phyloP scores from a whole-genome alignment of 768 basidiomycete genomes.

The Serendipita sp. region DNA sequence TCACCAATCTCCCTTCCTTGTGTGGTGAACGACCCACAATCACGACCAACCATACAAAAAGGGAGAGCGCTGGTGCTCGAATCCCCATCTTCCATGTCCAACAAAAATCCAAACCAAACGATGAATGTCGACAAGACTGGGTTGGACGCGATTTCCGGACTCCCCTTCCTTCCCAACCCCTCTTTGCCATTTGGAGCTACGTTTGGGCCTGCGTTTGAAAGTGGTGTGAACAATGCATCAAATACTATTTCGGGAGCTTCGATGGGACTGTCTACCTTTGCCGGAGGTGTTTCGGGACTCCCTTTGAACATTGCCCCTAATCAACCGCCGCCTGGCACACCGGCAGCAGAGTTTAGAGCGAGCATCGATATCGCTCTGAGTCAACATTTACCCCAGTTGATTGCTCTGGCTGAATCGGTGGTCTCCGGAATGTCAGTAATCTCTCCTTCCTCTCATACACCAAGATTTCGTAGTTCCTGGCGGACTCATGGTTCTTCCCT shows the following conservation, averaged over 20 bases:
- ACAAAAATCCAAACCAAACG: neutral
- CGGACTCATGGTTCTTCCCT: neutral
- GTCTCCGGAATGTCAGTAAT: neutral
- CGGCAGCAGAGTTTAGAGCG: neutral
- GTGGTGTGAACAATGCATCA: too few species aligned
- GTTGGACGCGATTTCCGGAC: neutral
- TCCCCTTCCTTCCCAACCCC: neutral
- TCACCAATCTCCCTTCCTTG: too few species aligned
- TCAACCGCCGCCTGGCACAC: neutral
- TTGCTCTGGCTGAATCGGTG: neutral
- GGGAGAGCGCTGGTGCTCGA: too few species aligned
- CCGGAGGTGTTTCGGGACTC: neutral
- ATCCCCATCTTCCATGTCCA: too few species aligned
- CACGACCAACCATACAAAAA: too few species aligned
- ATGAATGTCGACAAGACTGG: neutral
- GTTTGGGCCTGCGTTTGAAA: neutral
- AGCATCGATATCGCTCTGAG: neutral
- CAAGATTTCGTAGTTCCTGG: neutral
- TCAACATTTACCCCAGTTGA: neutral
- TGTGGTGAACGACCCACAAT: too few species aligned
- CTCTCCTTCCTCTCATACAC: neutral
- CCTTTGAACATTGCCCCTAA: neutral
- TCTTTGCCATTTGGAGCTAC: neutral
- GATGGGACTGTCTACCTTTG: neutral
- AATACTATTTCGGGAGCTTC: neutral